phyloP scores from a whole-genome alignment of 1,139 yeast species.

The Eremothecium gossypii region DNA sequence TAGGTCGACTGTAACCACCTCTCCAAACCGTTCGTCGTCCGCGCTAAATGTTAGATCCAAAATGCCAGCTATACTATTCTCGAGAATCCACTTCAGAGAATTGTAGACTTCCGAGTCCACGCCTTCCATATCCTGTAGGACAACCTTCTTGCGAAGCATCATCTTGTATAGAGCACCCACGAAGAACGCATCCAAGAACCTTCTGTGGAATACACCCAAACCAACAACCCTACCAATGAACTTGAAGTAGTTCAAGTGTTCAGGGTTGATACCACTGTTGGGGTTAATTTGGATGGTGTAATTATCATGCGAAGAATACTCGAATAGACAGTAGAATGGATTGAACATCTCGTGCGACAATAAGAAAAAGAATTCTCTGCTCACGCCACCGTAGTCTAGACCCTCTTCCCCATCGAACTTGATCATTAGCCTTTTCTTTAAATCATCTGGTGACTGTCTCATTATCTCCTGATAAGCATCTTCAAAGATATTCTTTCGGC shows the following conservation, averaged over 20 bases:
- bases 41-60: slow-evolving; percentile 86
- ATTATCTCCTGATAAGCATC: slow-evolving; percentile 96
- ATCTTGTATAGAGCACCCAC: slow-evolving; percentile 96
- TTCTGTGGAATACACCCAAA: slow-evolving; percentile 93
- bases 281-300: slow-evolving; percentile 96
- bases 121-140: slow-evolving; percentile 95
- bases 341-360: slow-evolving; percentile 97
- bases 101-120: slow-evolving; percentile 95
- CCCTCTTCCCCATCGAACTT: slow-evolving; percentile 99
- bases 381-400: slow-evolving; percentile 97
- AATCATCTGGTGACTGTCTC: slow-evolving; percentile 97
- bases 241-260: slow-evolving; percentile 94
- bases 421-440: slow-evolving; percentile 94
- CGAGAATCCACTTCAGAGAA: slow-evolving; percentile 90
- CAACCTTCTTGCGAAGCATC: slow-evolving; percentile 93
- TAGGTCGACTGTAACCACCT: slow-evolving; percentile 79
- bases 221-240: slow-evolving; percentile 98
- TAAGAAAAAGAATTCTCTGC: slow-evolving; percentile 92
- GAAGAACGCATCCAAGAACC: slow-evolving; percentile 95
- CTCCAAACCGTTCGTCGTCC: slow-evolving; percentile 95
- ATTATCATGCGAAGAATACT: slow-evolving; percentile 95
- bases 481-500: slow-evolving; percentile 93
- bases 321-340: slow-evolving; percentile 94
- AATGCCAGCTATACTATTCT: slow-evolving; percentile 81
- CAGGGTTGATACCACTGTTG: slow-evolving; percentile 95